A percentile compares a stretch with the other conserved stretches of the same genome.
Evolutionary conservation across 495 filamentous ascomycete species (phyloP).

Genomic region (Annulohypoxylon moriforme): DNA sequence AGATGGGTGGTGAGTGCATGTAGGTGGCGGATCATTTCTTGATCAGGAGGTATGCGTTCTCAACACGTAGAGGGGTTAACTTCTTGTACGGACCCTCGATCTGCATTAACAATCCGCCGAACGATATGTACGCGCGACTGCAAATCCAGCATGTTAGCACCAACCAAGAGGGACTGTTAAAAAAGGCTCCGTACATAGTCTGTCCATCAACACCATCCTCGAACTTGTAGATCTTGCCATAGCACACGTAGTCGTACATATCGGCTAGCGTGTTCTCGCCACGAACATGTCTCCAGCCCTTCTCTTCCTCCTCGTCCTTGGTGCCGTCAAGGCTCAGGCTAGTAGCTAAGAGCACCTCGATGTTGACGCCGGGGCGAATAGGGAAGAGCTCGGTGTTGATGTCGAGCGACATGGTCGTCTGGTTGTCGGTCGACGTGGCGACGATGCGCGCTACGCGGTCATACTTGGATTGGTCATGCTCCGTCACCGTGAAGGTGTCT

Average conservation of each 20-base stretch:
- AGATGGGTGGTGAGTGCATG: neutral
- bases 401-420: constrained; percentile 84
- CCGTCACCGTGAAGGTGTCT: constrained; percentile 85
- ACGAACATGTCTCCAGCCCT: constrained; percentile 82
- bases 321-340: constrained; percentile 86
- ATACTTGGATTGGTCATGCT: constrained; percentile 84
- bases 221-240: constrained; percentile 98
- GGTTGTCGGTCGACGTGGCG: constrained; percentile 74
- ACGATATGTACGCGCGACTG: constrained; percentile 92
- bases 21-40: constrained; percentile 74
- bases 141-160: constrained; percentile 40
- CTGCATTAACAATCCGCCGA: constrained; percentile 88
- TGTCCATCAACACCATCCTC: constrained; percentile 83
- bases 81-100: constrained; percentile 96
- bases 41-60: constrained; percentile 90
- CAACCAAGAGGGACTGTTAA: neutral
- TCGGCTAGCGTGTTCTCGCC: constrained; percentile 86
- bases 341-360: constrained; percentile 83
- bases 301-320: constrained; percentile 66
- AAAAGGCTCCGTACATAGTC: constrained; percentile 74
- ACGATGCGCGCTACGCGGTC: constrained; percentile 89
- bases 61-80: constrained; percentile 86
- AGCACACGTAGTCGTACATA: constrained; percentile 95
- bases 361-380: constrained; percentile 72
- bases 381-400: constrained; percentile 95